These are phyloP conservation scores for Lactifluus piperatus DNA, from an alignment of 768 basidiomycete genomes.

Conservation along the genomic window DNA sequence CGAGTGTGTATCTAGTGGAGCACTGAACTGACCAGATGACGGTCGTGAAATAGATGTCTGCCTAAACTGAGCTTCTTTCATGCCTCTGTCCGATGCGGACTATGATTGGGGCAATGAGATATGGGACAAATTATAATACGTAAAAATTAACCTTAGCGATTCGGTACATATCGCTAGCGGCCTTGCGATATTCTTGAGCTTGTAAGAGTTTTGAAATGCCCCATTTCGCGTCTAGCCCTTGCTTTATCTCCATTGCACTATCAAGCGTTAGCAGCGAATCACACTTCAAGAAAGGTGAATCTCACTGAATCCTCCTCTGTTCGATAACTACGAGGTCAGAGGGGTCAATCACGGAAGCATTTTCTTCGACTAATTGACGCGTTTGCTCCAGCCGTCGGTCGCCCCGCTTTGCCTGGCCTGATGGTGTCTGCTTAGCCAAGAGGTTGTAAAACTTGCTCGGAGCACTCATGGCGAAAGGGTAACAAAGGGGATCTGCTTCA, in stretches of 20 bases:
- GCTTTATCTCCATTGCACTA: background rate
- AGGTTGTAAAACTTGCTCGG: background rate
- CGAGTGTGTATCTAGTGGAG: background rate
- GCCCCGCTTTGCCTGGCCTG: background rate
- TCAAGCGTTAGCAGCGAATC: background rate
- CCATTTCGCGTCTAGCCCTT: background rate
- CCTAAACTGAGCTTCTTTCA: background rate
- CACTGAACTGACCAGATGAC: background rate
- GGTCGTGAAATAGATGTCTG: background rate
- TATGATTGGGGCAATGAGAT: background rate
- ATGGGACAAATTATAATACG: background rate
- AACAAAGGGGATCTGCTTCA: background rate
- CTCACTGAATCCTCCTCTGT: background rate
- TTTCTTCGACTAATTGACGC: background rate
- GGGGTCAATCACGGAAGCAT: background rate
- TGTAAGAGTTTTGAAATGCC: background rate
- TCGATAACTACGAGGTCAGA: background rate
- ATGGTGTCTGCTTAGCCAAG: background rate
- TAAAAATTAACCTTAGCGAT: background rate
- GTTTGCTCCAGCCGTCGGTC: background rate
- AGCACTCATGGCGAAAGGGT: background rate
- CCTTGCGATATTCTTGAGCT: constrained; percentile 1
- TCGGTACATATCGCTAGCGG: background rate
- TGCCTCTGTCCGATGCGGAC: background rate
- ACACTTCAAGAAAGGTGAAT: background rate